Conservation (phyloP, 1,284 basidiomycete species). For the Melanopsichium pennsylvanicum region DNA sequence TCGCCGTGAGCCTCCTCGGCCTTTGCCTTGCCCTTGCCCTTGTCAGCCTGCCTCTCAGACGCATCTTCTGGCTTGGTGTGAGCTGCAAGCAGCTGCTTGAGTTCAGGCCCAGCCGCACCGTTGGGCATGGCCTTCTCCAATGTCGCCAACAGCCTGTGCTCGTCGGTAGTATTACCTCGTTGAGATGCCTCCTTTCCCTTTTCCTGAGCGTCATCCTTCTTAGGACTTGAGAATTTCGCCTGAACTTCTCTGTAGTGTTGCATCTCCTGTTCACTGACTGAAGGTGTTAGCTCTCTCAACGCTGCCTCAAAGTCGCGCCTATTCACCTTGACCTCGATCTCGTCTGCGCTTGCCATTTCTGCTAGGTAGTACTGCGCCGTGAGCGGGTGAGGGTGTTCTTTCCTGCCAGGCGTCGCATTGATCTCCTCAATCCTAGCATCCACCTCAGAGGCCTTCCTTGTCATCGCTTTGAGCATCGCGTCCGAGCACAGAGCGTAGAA, state of each 20-base stretch:
- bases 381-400: constrained; percentile 74
- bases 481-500: constrained; percentile 98
- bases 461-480: constrained; percentile 94
- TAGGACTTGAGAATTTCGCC: constrained; percentile 71
- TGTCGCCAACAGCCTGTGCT: constrained; percentile 8
- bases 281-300: constrained; percentile 79
- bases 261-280: constrained; percentile 88
- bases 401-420: constrained; percentile 58
- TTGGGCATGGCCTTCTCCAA: constrained; percentile 3
- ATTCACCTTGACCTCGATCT: constrained; percentile 80
- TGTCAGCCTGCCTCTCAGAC: not conserved
- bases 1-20: not conserved
- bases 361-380: constrained; percentile 92
- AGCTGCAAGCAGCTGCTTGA: constrained; percentile 8
- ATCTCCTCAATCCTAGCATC: constrained; percentile 65
- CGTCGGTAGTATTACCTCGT: no score
- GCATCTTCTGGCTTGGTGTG: not conserved
- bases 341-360: constrained; percentile 78
- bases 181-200: not conserved
- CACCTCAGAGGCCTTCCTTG: constrained; percentile 81
- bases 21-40: not conserved
- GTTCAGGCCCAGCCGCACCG: not conserved
- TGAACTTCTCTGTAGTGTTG: constrained; percentile 82
- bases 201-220: constrained; percentile 12
- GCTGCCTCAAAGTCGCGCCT: constrained; percentile 80